phyloP scores from a whole-genome alignment of 2,329 filamentous ascomycete genomes.

The Cladosporium oxysporum region DNA sequence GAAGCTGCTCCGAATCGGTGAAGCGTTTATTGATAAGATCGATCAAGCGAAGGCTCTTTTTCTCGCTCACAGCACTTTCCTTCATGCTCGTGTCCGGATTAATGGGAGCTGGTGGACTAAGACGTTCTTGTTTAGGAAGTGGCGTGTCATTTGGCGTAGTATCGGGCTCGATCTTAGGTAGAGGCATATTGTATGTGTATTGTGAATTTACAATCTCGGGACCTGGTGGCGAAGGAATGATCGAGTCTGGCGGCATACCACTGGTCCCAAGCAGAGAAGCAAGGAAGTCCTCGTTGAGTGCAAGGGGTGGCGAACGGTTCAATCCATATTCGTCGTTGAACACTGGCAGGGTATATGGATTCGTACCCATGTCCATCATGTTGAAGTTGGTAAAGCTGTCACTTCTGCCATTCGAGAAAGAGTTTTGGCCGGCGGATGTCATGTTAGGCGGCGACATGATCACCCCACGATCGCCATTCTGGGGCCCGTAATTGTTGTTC shows the following conservation, averaged over 20 bases:
- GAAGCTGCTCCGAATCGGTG: constrained; percentile 74
- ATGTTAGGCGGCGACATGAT: constrained; percentile 31
- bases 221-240: constrained; percentile 28
- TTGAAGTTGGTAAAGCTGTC: constrained; percentile 33
- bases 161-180: constrained; percentile 32
- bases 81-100: constrained; percentile 73
- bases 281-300: constrained; percentile 33
- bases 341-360: constrained; percentile 71
- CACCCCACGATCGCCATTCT: constrained; percentile 22
- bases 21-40: constrained; percentile 81
- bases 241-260: constrained; percentile 22
- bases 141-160: constrained; percentile 16
- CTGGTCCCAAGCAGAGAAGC: constrained; percentile 27
- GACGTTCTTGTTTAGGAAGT: constrained; percentile 5
- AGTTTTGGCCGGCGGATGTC: constrained; percentile 25
- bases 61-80: constrained; percentile 79
- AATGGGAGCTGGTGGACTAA: constrained; percentile 22
- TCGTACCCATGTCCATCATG: constrained; percentile 48
- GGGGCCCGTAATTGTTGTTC: constrained; percentile 17
- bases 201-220: constrained; percentile 20
- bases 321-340: constrained; percentile 77
- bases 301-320: constrained; percentile 75
- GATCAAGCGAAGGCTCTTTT: constrained; percentile 75
- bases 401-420: constrained; percentile 24
- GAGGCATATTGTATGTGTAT: constrained; percentile 23